Evolutionary conservation across 768 basidiomycete genomes (phyloP).

Genomic region (Podaxis rugospora): DNA sequence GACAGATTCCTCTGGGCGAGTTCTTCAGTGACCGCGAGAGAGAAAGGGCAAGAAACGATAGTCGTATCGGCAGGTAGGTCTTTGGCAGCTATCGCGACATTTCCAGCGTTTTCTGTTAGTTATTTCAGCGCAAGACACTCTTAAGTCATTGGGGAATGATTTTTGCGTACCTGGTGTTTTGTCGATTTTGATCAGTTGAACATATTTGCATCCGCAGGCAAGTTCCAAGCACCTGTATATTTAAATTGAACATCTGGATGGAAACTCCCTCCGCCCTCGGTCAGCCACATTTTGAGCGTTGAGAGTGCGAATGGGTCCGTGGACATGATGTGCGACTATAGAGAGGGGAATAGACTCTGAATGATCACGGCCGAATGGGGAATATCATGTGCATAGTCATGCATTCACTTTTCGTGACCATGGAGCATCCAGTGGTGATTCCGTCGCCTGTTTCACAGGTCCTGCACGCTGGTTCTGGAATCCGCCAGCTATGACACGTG

Average conservation of each 20-base stretch:
- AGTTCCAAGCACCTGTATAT: slow-evolving; percentile 2
- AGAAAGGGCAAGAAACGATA: slow-evolving; percentile 66
- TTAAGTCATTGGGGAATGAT: slow-evolving; percentile 2
- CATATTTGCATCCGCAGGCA: too few species aligned
- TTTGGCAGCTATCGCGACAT: slow-evolving; percentile 43
- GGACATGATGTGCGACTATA: not conserved
- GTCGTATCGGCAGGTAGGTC: slow-evolving; percentile 45
- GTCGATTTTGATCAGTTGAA: not conserved
- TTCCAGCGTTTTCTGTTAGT: slow-evolving; percentile 36
- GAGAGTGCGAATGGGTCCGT: not conserved
- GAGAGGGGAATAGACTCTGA: not conserved
- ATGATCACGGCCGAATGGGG: too few species aligned
- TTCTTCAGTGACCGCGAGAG: slow-evolving; percentile 57
- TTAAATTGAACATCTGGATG: not conserved
- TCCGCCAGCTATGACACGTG: too few species aligned
- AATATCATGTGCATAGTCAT: too few species aligned
- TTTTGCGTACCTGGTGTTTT: not conserved
- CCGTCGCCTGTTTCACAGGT: too few species aligned
- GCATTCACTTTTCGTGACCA: too few species aligned
- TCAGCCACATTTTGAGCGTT: slow-evolving; percentile 1
- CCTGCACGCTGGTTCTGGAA: too few species aligned
- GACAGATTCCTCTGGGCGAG: slow-evolving; percentile 39
- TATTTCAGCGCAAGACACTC: not conserved
- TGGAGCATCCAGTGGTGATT: too few species aligned
- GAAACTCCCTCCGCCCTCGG: not conserved